Base-by-base conservation (phyloP, 768 basidiomycete species). In the Cystofilobasidium capitatum region DNA sequence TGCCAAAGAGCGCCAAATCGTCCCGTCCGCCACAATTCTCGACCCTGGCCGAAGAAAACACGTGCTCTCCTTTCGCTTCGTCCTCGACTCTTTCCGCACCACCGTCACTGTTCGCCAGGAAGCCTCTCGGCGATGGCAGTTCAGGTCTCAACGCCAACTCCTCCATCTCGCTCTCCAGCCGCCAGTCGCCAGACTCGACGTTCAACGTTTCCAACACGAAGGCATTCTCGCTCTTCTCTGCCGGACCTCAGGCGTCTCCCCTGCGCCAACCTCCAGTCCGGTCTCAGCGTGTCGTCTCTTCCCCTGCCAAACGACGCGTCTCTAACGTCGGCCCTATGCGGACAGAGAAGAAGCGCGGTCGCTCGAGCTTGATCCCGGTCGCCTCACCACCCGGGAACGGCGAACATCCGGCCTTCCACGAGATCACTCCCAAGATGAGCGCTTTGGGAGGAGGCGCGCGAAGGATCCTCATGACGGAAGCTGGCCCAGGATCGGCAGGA, bases 371-470 rank as follows among this genome's bases (percentile, higher is more conserved):
- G 24, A 63, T 62, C 54, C 59, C 59, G 3, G 49, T 61, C 35
- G 59, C 59, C 8, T 62, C 49, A 24, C 54, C 60, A 20, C 49
- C 51, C 2, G 29, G 51, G 3, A 22, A 24, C 26, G 22, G 8
- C 59, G 26, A 61, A 10, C 29, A 20, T 35, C 26, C 44, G 24
- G 10, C 24, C 7, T 54, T 64, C 51, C 33, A 39, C 37, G 29
- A 64, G 24, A 55, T 51, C 36, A 12, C 20, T 7, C 59, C 44
- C 13, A 40, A 61, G 42, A 17, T 26, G 62, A 35, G 29, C 1
- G 57, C 47, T 12, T 47, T 69, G 12, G 68, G 68, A 39, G 57
- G 68, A 4, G 68, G 68, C 7, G 68, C 68, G 9, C 42, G 68
- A 1, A 9, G 68, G n/a, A 22, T 69, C 8, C 55, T 69, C 10